Base-by-base conservation (phyloP, 768 basidiomycete species). In the Leucocoprinus leucothites region DNA sequence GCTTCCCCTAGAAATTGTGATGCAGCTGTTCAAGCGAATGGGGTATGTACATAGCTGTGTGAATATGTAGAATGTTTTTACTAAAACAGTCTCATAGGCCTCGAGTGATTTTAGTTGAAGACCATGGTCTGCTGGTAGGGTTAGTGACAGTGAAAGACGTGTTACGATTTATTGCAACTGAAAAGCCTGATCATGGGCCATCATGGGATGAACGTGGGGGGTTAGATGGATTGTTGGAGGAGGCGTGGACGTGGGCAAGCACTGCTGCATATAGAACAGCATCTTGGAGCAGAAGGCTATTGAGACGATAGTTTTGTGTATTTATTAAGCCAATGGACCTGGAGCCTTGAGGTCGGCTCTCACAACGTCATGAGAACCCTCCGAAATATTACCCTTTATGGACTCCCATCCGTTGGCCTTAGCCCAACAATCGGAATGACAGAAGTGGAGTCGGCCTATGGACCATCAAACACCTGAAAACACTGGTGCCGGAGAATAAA, bases 1-100 rank as follows among this genome's bases (percentile, higher is more conserved):
- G 59, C 79, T 97, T 38, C 94, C 94, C 0, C 75, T 99, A 41
- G 97, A 99, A 69, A 94, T 98, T 52, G 93, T 95, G 7, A 93
- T 97, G 89, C 94, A 99, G 65, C 73, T 99, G 24, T 99, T 98
- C 78, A 92, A 96, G 67, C 82, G 93, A 44, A 91, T 99, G 89
- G 97, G 97, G 97, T 97, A 64, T 62, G 92, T 78, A 18, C 18
- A 38, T 45, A 14, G 13, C 34, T 54, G 26, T 18, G 9, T 47
- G 25, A 47, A 60, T 42, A 41, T 48, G 18, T 31, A 59, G 51
- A 50, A 47, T 28, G 26, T 31, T 57, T 41, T 41, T 48, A 54
- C 38, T 50, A 57, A 19, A 44, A 53, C 14, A 28, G 34, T 48
- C 44, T 44, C 53, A 41, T 55, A 98, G 96, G 7, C 97, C 97